These are phyloP conservation scores for Sphagnum fallax DNA, from an alignment of 228 moss, liverwort and hornwort species.

Conservation along the genomic window DNA sequence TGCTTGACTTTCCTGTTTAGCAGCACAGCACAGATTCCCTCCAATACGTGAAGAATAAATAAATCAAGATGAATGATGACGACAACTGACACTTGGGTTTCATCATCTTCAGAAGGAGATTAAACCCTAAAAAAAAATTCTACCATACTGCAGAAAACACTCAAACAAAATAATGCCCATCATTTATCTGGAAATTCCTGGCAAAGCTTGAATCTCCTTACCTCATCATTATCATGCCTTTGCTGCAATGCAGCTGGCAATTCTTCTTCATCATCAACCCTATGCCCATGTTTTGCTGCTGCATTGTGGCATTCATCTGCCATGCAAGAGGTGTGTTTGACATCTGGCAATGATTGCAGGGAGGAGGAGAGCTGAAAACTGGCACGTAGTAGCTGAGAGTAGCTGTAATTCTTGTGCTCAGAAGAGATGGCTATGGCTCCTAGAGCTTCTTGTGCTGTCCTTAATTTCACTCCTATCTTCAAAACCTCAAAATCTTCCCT, in stretches of 20 bases:
- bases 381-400: constrained; percentile 58
- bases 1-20: too few relatives aligned
- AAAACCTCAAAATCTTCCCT: constrained; percentile 48
- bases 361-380: constrained; percentile 55
- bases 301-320: constrained; percentile 15
- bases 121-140: too few relatives aligned
- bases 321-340: constrained; percentile 26
- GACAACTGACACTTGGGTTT: too few relatives aligned
- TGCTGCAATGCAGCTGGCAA: background rate
- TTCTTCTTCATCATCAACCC: background rate
- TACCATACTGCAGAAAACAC: too few relatives aligned
- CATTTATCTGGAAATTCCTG: too few relatives aligned
- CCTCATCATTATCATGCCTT: background rate
- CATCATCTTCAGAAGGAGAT: too few relatives aligned
- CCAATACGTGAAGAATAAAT: too few relatives aligned
- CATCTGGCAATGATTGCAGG: constrained; percentile 29
- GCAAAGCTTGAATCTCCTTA: background rate
- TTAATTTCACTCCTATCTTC: constrained; percentile 46
- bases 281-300: background rate
- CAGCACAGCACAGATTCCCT: too few relatives aligned
- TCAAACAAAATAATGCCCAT: too few relatives aligned
- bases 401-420: constrained; percentile 45
- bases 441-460: constrained; percentile 17
- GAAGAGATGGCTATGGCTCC: constrained; percentile 49
- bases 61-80: too few relatives aligned